These are phyloP conservation scores for Aspergillus pseudonomiae DNA, from an alignment of 2,329 filamentous ascomycete genomes.

Conservation along the genomic window DNA sequence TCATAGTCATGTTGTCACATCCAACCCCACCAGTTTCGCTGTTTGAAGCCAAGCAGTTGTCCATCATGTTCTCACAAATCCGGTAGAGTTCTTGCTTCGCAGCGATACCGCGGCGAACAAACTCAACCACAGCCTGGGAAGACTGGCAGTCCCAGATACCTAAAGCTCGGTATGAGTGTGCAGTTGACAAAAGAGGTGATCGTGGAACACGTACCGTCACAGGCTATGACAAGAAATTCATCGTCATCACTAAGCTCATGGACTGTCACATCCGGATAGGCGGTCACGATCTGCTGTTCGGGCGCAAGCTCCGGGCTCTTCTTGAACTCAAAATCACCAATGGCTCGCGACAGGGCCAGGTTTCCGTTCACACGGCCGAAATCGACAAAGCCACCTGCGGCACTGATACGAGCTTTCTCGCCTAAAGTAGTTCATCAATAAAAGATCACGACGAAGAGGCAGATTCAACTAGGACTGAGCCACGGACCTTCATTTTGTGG, in stretches of 20 bases:
- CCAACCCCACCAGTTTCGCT: constrained; percentile 97
- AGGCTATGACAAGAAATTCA: constrained; percentile 91
- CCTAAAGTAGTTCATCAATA: constrained; percentile 54
- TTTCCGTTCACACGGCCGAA: constrained; percentile 99
- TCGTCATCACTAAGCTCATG: constrained; percentile 92
- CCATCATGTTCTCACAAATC: constrained; percentile 99
- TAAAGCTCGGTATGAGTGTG: constrained; percentile 44
- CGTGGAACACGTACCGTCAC: constrained; percentile 69
- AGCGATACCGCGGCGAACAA: constrained; percentile 92
- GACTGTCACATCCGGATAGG: constrained; percentile 88
- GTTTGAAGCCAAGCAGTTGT: constrained; percentile 97
- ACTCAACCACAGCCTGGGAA: constrained; percentile 95
- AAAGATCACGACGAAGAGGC: background rate
- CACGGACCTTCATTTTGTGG: constrained; percentile 88
- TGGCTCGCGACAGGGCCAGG: constrained; percentile 91
- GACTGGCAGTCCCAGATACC: constrained; percentile 99
- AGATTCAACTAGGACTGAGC: background rate
- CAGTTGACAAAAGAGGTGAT: background rate
- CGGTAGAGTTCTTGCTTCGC: constrained; percentile 92
- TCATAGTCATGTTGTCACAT: constrained; percentile 99
- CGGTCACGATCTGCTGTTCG: constrained; percentile 98
- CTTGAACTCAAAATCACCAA: constrained; percentile 99
- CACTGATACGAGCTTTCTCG: constrained; percentile 94
- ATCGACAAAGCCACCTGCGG: constrained; percentile 95
- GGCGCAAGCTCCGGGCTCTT: constrained; percentile 95